Evolutionary conservation across 2,329 filamentous ascomycete genomes (phyloP).

Genomic region (Pseudopyricularia cyperi): DNA sequence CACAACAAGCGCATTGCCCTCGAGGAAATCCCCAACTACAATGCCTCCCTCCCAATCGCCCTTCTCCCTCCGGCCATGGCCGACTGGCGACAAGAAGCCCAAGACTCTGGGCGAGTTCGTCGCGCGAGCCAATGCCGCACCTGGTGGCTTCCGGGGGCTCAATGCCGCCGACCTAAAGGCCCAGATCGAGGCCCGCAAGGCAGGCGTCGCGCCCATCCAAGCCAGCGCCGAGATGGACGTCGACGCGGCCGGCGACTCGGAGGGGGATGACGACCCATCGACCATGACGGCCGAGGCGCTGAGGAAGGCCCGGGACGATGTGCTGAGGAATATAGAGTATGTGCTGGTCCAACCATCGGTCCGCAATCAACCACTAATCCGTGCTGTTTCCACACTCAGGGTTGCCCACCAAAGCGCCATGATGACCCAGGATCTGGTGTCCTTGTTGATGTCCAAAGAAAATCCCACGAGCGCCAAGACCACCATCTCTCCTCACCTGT

Average conservation of each 20-base stretch:
- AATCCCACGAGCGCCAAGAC: slow-evolving; percentile 54
- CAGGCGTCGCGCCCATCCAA: slow-evolving; percentile 25
- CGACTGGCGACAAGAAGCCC: slow-evolving; percentile 40
- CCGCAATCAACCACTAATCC: background rate
- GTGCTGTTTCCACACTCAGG: slow-evolving; percentile 15
- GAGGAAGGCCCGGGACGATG: slow-evolving; percentile 39
- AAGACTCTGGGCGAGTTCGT: slow-evolving; percentile 63
- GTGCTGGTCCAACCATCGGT: background rate
- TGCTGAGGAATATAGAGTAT: slow-evolving; percentile 45
- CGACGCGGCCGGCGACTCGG: slow-evolving; percentile 31
- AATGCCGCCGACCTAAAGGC: slow-evolving; percentile 59
- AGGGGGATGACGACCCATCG: slow-evolving; percentile 23
- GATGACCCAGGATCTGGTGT: slow-evolving; percentile 69
- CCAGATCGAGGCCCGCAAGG: slow-evolving; percentile 37
- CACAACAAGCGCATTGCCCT: background rate
- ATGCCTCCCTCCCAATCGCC: slow-evolving; percentile 11
- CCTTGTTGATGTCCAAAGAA: slow-evolving; percentile 72
- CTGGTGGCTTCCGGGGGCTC: slow-evolving; percentile 70
- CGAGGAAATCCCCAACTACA: background rate
- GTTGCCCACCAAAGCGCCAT: slow-evolving; percentile 46
- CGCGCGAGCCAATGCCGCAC: slow-evolving; percentile 62
- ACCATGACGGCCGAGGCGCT: slow-evolving; percentile 25
- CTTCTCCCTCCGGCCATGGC: slow-evolving; percentile 53
- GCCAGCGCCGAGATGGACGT: slow-evolving; percentile 26
- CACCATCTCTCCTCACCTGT: slow-evolving; percentile 59